Evolutionary conservation across 208 protist genomes (phyloP).

Genomic region (Leishmania martiniquensis): DNA sequence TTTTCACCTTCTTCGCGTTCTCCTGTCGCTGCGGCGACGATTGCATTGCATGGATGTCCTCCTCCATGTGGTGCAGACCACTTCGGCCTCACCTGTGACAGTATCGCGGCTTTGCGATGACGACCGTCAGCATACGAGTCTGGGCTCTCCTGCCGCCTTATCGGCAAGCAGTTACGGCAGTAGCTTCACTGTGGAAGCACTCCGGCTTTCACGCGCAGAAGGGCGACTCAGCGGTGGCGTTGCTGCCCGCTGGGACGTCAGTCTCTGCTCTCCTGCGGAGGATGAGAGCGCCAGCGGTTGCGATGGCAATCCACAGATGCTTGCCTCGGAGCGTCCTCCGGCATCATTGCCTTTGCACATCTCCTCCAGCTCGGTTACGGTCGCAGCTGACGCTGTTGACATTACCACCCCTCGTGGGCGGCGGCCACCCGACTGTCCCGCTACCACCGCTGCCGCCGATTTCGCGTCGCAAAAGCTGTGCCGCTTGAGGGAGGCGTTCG

Average conservation of each 20-base stretch:
- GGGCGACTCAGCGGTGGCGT: neutral
- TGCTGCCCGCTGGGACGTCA: neutral
- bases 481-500: neutral
- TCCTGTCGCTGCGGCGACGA: neutral
- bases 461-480: neutral
- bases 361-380: neutral
- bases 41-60: constrained; percentile 17
- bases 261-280: neutral
- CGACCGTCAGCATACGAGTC: neutral
- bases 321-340: neutral
- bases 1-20: neutral
- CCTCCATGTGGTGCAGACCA: constrained; percentile 8
- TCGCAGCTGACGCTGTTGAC: constrained; percentile 1
- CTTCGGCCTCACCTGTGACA: neutral
- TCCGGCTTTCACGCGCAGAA: neutral
- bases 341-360: neutral
- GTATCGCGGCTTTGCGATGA: neutral
- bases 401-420: neutral
- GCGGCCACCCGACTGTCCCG: neutral
- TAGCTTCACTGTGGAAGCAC: neutral
- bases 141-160: neutral
- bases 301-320: neutral
- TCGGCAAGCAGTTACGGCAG: neutral
- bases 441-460: neutral
- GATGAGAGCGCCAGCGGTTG: neutral